phyloP scores from a whole-genome alignment of 371 early-diverging fungal genomes.

The Racocetra persica region DNA sequence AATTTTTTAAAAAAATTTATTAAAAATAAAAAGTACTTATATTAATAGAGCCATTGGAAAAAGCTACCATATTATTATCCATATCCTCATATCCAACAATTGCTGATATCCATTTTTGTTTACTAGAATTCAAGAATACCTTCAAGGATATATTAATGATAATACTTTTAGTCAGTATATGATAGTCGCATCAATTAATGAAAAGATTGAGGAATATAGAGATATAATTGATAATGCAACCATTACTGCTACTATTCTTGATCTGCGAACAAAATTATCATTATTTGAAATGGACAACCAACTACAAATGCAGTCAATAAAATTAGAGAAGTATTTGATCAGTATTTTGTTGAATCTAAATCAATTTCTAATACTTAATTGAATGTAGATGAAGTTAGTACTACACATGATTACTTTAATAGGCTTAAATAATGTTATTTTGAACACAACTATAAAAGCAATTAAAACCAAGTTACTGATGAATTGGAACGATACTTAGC shows the following conservation, averaged over 20 bases:
- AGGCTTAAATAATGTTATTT: background rate
- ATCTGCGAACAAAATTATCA: constrained; percentile 1
- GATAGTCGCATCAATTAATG: background rate
- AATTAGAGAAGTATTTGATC: background rate
- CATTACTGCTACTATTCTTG: background rate
- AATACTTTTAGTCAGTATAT: background rate
- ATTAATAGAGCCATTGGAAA: constrained; percentile 20
- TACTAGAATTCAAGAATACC: background rate
- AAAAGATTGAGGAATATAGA: constrained; percentile 24
- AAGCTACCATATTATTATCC: background rate
- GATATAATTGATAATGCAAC: constrained; percentile 11
- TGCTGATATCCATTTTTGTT: constrained; percentile 6
- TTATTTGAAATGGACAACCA: background rate
- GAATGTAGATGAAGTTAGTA: background rate
- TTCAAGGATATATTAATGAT: background rate
- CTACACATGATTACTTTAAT: background rate
- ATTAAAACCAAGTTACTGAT: background rate
- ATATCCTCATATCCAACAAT: constrained; percentile 22
- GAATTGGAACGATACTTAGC: constrained; percentile 15
- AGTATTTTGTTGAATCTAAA: background rate
- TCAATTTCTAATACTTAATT: background rate
- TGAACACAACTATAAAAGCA: background rate
- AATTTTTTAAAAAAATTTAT: background rate
- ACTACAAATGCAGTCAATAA: background rate
- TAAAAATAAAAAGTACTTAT: constrained; percentile 1